phyloP scores from a whole-genome alignment of 208 protist genomes.

The Leishmania tarentolae region DNA sequence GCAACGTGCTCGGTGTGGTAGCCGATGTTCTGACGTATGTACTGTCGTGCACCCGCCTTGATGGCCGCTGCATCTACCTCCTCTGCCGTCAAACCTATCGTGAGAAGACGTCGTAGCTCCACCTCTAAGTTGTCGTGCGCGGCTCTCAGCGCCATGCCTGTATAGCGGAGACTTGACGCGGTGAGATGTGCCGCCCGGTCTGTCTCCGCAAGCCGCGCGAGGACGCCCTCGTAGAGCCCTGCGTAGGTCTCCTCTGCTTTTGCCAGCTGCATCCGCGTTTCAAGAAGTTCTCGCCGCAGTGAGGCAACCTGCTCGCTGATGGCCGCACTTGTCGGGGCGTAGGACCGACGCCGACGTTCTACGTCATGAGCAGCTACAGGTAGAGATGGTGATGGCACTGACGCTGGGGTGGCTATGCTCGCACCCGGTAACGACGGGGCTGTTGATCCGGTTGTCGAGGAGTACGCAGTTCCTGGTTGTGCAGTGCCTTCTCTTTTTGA shows the following conservation, averaged over 20 bases:
- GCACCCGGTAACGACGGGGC: not conserved
- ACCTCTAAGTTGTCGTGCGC: slow-evolving; percentile 68
- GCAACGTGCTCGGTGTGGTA: slow-evolving; percentile 66
- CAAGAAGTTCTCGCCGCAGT: slow-evolving; percentile 47
- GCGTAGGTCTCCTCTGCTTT: slow-evolving; percentile 22
- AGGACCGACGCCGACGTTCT: slow-evolving; percentile 9
- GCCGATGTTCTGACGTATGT: slow-evolving; percentile 77
- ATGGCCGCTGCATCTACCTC: slow-evolving; percentile 69
- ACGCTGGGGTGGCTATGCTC: not conserved
- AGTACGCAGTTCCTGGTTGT: not conserved
- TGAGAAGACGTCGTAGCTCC: slow-evolving; percentile 73
- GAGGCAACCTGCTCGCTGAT: slow-evolving; percentile 30
- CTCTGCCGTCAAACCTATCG: slow-evolving; percentile 44
- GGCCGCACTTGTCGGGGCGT: not conserved
- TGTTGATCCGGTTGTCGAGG: not conserved
- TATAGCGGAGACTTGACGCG: slow-evolving; percentile 71
- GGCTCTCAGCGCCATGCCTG: slow-evolving; percentile 66
- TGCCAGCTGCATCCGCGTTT: slow-evolving; percentile 61
- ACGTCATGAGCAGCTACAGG: not conserved
- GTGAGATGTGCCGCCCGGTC: slow-evolving; percentile 54
- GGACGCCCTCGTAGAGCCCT: slow-evolving; percentile 27
- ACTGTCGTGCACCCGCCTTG: slow-evolving; percentile 70
- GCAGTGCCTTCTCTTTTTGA: not conserved
- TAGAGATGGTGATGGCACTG: not conserved
- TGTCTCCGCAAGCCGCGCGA: slow-evolving; percentile 47